Evolutionary conservation across 352 stramenopile genomes (phyloP).

Genomic region (Phytopythium montanum): DNA sequence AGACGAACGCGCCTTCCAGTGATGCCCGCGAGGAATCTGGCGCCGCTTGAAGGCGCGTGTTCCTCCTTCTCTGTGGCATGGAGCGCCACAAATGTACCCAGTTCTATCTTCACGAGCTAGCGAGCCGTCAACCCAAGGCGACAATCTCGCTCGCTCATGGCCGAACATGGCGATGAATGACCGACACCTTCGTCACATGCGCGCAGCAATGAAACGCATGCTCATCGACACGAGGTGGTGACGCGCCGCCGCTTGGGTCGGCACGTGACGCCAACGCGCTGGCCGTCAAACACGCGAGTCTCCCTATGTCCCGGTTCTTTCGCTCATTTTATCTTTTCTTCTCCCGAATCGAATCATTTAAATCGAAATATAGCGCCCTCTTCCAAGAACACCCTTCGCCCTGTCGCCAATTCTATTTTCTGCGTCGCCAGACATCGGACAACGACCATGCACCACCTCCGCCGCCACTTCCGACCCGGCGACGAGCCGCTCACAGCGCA

Average conservation of each 20-base stretch:
- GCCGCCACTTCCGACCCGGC: conserved; percentile 3
- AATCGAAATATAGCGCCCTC: neutral
- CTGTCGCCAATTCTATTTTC: conserved; percentile 7
- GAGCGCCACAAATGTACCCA: neutral
- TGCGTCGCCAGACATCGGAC: neutral
- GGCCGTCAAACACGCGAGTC: conserved; percentile 1
- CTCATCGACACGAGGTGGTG: neutral
- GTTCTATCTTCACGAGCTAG: neutral
- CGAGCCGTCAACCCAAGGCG: neutral
- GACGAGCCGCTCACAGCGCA: neutral
- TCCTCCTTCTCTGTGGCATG: neutral
- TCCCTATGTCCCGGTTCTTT: neutral
- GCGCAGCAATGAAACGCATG: conserved; percentile 5
- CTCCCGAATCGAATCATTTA: neutral
- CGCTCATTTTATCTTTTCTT: neutral
- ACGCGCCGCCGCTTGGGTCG: conserved; percentile 7
- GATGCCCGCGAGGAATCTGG: too few relatives aligned
- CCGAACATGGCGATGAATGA: neutral
- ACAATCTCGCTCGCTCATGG: too few relatives aligned
- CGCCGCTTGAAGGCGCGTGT: too few relatives aligned
- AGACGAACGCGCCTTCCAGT: conserved; percentile 21
- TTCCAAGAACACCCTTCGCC: neutral
- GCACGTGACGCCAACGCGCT: conserved; percentile 4
- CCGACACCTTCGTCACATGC: too few relatives aligned
- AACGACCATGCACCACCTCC: conserved; percentile 4